Conservation (phyloP, 2,329 filamentous ascomycete species). For the Colletotrichum gloeosporioides region DNA sequence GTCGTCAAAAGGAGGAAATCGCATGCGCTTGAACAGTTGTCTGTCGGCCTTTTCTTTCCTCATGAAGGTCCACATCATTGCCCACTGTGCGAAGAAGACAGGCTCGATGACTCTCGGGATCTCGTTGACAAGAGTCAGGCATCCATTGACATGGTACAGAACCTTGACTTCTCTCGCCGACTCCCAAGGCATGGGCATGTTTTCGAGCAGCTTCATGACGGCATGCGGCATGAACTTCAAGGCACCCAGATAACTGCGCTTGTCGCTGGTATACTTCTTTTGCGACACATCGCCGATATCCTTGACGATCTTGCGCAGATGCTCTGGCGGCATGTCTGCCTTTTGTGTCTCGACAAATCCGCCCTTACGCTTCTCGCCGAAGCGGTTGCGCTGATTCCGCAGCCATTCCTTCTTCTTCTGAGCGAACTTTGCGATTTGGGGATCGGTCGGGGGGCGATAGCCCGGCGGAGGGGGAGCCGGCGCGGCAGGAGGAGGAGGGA, state of each 20-base stretch:
- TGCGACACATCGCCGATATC: constrained; percentile 99
- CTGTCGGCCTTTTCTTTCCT: constrained; percentile 96
- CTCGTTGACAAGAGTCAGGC: constrained; percentile 95
- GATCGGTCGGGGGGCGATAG: constrained; percentile 80
- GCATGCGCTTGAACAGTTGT: constrained; percentile 97
- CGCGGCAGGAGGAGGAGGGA: constrained; percentile 63
- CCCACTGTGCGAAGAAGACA: constrained; percentile 98
- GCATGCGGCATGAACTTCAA: constrained; percentile 99
- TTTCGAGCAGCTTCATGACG: constrained; percentile 94
- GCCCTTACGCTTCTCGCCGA: constrained; percentile 94
- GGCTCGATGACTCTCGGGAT: constrained; percentile 96
- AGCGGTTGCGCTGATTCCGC: constrained; percentile 86
- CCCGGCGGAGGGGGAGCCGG: constrained; percentile 82
- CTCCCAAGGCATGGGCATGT: constrained; percentile 99
- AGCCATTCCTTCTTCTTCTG: constrained; percentile 99
- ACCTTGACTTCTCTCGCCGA: constrained; percentile 96
- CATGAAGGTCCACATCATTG: constrained; percentile 99
- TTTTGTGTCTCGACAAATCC: constrained; percentile 98
- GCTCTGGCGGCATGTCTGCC: constrained; percentile 97
- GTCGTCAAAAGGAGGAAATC: constrained; percentile 97
- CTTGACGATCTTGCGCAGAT: constrained; percentile 96
- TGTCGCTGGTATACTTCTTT: constrained; percentile 99
- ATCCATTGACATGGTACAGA: constrained; percentile 97
- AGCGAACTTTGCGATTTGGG: constrained; percentile 90
- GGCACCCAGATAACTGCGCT: constrained; percentile 95